Evolutionary conservation across 2,329 filamentous ascomycete genomes (phyloP).

Genomic region (Talaromyces sp.): DNA sequence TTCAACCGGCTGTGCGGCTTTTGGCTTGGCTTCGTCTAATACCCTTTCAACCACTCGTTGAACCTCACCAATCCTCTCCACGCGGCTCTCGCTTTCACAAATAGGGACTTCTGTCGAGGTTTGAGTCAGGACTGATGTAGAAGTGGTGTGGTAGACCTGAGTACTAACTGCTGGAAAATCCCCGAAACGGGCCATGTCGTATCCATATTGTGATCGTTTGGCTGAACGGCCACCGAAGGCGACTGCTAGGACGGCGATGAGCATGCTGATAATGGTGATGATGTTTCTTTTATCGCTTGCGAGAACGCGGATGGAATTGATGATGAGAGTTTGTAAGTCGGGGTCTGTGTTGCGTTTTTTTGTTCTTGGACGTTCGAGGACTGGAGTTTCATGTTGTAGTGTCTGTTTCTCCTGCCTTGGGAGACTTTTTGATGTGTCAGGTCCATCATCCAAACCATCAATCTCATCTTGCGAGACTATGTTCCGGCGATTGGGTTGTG

Average conservation of each 20-base stretch:
- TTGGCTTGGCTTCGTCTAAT: background rate
- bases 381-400: background rate
- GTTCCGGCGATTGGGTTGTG: background rate
- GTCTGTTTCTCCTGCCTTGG: background rate
- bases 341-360: constrained; percentile 37
- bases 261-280: constrained; percentile 41
- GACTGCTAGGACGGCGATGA: constrained; percentile 40
- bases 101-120: constrained; percentile 16
- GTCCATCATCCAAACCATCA: constrained; percentile 11
- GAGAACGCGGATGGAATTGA: constrained; percentile 54
- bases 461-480: constrained; percentile 14
- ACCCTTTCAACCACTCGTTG: constrained; percentile 19
- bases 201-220: background rate
- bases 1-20: background rate
- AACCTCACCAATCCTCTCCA: constrained; percentile 16
- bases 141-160: constrained; percentile 18
- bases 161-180: constrained; percentile 20
- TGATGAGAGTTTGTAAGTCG: constrained; percentile 50
- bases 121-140: constrained; percentile 18
- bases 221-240: constrained; percentile 1
- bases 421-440: constrained; percentile 20
- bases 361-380: background rate
- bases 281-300: constrained; percentile 52
- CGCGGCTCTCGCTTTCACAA: constrained; percentile 6
- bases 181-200: constrained; percentile 6